These are phyloP conservation scores for Aristolochia contorta DNA, from an alignment of 164 flowering plant species.

Conservation along the genomic window DNA sequence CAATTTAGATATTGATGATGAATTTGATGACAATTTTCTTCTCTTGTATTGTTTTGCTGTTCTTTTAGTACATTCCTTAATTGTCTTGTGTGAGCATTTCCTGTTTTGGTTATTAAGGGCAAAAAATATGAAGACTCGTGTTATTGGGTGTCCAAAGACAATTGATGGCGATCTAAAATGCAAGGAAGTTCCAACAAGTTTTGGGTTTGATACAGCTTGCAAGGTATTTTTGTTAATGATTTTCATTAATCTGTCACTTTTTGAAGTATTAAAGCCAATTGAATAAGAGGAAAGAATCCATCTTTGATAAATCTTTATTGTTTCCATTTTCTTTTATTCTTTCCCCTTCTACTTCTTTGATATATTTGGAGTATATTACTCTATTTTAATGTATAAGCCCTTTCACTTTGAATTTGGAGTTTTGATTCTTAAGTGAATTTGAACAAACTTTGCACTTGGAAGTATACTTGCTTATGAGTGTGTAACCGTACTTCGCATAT, in stretches of 20 bases:
- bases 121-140: conserved; percentile 58
- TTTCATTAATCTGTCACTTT: neutral
- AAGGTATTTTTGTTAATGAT: conserved; percentile 36
- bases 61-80: neutral
- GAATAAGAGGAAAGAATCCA: neutral
- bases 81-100: too few species aligned
- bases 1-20: too few species aligned
- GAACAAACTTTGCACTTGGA: too few species aligned
- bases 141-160: conserved; percentile 92
- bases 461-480: too few species aligned
- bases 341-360: too few species aligned
- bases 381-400: too few species aligned
- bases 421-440: too few species aligned
- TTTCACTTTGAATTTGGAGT: too few species aligned
- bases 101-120: conserved; percentile 29
- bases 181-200: conserved; percentile 95
- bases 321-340: too few species aligned
- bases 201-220: conserved; percentile 98
- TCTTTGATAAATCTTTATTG: neutral
- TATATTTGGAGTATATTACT: too few species aligned
- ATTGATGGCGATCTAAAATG: conserved; percentile 94
- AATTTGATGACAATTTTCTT: neutral
- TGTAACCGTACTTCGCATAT: too few species aligned
- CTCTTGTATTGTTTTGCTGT: neutral
- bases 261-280: neutral